Percentiles rank a stretch among this genome's conserved stretches.
Conservation (phyloP, 2,329 filamentous ascomycete genomes). For the Zopfia rhizophila region DNA sequence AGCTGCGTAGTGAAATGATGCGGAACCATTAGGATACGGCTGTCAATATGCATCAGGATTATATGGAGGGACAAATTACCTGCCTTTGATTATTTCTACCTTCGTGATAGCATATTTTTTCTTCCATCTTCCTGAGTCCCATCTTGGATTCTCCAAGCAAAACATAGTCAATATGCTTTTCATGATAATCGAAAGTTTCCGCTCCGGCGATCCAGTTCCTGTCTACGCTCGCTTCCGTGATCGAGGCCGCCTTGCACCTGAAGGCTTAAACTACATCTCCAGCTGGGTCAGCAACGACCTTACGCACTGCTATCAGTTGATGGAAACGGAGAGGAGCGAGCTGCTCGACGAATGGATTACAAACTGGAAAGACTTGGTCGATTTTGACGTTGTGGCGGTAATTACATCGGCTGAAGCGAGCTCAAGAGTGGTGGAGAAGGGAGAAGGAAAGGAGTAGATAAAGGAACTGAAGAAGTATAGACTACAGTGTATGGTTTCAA, state of each 20-base stretch:
- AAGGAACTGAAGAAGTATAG: too few species aligned
- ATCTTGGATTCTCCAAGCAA: not conserved
- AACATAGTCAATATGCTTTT: constrained; percentile 17
- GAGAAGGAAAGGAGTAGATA: constrained; percentile 2
- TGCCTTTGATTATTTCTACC: too few species aligned
- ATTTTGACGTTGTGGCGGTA: constrained; percentile 18
- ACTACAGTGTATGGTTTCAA: too few species aligned
- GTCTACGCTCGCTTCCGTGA: constrained; percentile 15
- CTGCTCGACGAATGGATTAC: constrained; percentile 23
- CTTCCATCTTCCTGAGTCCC: too few species aligned
- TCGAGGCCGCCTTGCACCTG: constrained; percentile 18
- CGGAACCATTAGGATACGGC: too few species aligned
- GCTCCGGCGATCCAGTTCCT: constrained; percentile 4
- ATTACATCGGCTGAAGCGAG: constrained; percentile 18
- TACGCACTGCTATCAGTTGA: constrained; percentile 21
- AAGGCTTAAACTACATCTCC: constrained; percentile 20
- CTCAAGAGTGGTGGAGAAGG: not conserved
- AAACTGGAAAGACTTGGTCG: constrained; percentile 21
- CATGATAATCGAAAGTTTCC: constrained; percentile 22
- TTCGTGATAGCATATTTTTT: too few species aligned
- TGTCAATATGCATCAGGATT: too few species aligned
- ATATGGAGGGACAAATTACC: too few species aligned
- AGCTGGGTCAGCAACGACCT: constrained; percentile 24
- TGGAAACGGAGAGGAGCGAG: constrained; percentile 16
- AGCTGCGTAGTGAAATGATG: too few species aligned